Base-by-base conservation (phyloP, 768 basidiomycete species). In the Kwoniella dejecticola region DNA sequence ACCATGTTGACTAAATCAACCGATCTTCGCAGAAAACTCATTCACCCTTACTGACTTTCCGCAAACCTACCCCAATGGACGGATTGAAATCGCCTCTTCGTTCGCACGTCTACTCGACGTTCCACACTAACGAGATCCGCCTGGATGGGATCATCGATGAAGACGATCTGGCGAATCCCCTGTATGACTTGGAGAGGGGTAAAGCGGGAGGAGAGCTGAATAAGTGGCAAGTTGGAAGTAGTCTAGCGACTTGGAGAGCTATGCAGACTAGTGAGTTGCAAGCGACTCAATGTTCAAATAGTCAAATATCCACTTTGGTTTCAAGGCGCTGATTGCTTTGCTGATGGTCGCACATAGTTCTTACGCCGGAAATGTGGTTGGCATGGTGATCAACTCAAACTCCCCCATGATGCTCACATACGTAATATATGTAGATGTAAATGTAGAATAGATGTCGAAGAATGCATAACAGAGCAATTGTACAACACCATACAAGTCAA, bases 181-280 rank as follows among this genome's bases (percentile, higher is more conserved):
- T 89, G 41, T 69, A 92, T 57, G 85, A 83, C 0, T 54, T 77
- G 29, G 63, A 63, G 0, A 50, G 60, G 17, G 64, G 64, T 8
- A 89, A 92, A 79, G 71, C 74, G 41, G 78, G 82, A 38, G 89
- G 89, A 71, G 82, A 82, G 27, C 77, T 92, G 59, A 84, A 83
- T 30, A 81, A 82, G 36, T 84, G 89, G 82, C 90, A 93, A 75
- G 79, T 83, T 26, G 81, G 81, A 33, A 85, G 85, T 66, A 86
- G 86, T 1, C 64, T 85, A 45, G 83, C 85, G 42, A 90, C 91
- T 69, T 96, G 92, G 92, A 82, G 82, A 62, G 75, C 90, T 31
- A 93, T 94, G 90, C 84, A 89, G 58, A 79, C 86, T 40, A 66
- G 73, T 75, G 29, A 65, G 73, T 74, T 13, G 13, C n/a, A 41